Conservation (phyloP, 1,139 yeast species). For the Sugiyamaella sp. region DNA sequence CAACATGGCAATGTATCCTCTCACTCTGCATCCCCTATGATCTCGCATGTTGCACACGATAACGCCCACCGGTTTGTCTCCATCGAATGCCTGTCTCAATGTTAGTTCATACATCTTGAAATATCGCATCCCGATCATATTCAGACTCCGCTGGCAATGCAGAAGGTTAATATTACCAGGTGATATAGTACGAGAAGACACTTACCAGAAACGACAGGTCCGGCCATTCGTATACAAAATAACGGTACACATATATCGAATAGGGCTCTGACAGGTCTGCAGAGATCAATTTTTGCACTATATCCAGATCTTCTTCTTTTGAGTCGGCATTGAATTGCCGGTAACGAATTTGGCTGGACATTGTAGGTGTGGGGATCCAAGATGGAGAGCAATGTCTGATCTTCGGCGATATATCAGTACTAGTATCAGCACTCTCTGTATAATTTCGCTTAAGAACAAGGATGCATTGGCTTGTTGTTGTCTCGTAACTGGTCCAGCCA, state of each 20-base stretch:
- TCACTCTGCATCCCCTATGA: conserved; percentile 63
- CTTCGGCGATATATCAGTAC: too few species aligned
- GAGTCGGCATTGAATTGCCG: conserved; percentile 38
- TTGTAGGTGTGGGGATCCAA: too few species aligned
- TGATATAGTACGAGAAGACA: too few species aligned
- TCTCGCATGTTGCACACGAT: conserved; percentile 82
- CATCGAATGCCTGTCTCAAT: conserved; percentile 34
- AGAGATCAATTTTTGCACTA: conserved; percentile 53
- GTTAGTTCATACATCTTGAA: too few species aligned
- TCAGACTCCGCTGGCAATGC: too few species aligned
- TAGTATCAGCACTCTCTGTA: too few species aligned
- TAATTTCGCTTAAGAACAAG: too few species aligned
- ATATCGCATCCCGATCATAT: too few species aligned
- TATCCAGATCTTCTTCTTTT: conserved; percentile 39
- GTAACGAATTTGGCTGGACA: conserved; percentile 29
- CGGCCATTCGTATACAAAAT: conserved; percentile 72
- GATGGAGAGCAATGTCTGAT: too few species aligned
- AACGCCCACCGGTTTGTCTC: conserved; percentile 62
- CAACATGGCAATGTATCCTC: conserved; percentile 97
- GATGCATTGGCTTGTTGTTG: too few species aligned
- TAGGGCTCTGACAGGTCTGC: conserved; percentile 72
- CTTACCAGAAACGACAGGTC: conserved; percentile 57
- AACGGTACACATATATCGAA: conserved; percentile 69
- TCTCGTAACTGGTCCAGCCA: too few species aligned
- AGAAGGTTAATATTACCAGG: too few species aligned